Base-by-base conservation (phyloP, 805 yeast genomes). In the Ogataea angusta region DNA sequence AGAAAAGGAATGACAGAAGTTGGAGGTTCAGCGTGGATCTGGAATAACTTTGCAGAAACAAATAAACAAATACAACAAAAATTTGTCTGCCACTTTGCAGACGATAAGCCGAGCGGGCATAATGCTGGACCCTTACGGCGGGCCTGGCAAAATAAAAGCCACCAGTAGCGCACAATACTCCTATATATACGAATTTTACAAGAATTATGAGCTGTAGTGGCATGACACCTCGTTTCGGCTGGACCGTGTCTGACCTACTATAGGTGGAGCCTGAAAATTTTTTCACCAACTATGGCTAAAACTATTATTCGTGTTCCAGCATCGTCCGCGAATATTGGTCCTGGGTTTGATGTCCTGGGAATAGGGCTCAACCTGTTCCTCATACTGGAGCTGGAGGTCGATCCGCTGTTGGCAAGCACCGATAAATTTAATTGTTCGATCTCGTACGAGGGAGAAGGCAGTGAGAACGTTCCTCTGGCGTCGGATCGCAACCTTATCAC, bases 321-420 rank as follows among this genome's bases (percentile, higher is more conserved):
- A 6, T 90, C 98, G 5, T 85, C 95, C 36, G 99, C 99, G 56
- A 93, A 93, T 57, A 91, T 93, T 38, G 99, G 99, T 7, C 99
- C 99, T 8, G 99, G 99, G 1, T 93, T 91, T 59, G 99, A 93
- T 64, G 99, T 93, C 6, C 68, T 93, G 37, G 99, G 99, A 17
- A 82, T 93, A 29, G 96, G 96, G 33, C 72, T 93, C 49, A 75
- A 84, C 47, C 67, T 89, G 36, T 88, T 68, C 57, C 69, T 93
- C 42, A 84, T 82, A 38, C 70, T 93, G 42, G 69, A 72, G 3
- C 96, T 89, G 22, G 63, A 69, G 8, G 69, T 86, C 30, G 93
- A 88, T 59, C 49, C 60, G 27, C 53, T 54, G 14, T 66, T 67
- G 33, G 50, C 57, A 10, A 69, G 74, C 5, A 60, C 59, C 9